A percentile compares a stretch with the other conserved stretches of the same genome.
Evolutionary conservation across 2,329 filamentous ascomycete species (phyloP).

Genomic region (Exophiala sp.): DNA sequence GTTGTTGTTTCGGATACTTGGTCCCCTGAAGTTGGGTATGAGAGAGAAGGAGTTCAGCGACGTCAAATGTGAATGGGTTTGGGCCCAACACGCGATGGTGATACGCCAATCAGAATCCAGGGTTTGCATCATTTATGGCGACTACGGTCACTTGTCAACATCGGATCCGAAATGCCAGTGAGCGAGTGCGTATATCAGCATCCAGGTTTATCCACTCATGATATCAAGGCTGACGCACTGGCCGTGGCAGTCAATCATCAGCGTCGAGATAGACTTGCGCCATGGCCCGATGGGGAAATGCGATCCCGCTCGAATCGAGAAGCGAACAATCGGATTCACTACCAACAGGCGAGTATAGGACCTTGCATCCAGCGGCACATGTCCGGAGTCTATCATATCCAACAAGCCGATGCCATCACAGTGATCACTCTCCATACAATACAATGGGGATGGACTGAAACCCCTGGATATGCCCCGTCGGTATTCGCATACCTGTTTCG

Average conservation of each 20-base stretch:
- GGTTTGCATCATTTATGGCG: neutral
- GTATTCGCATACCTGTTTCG: conserved; percentile 22
- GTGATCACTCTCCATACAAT: neutral
- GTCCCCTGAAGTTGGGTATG: no score
- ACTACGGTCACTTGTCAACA: neutral
- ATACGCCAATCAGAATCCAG: neutral
- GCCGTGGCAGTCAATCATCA: neutral
- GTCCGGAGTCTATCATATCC: no score
- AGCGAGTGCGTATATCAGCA: neutral
- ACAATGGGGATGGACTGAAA: no score
- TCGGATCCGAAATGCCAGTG: conserved; percentile 11
- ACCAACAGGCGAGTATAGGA: no score
- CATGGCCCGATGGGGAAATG: conserved; percentile 20
- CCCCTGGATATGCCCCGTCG: conserved; percentile 2
- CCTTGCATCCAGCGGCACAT: no score
- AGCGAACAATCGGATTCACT: neutral
- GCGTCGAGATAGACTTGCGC: conserved; percentile 7
- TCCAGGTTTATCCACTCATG: conserved; percentile 9
- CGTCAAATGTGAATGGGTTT: neutral
- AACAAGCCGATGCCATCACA: conserved; percentile 1
- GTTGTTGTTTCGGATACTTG: no score
- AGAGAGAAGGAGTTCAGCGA: neutral
- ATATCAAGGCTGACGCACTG: conserved; percentile 16
- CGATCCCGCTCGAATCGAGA: conserved; percentile 15
- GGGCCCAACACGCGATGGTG: neutral